These are phyloP conservation scores for Aureobasidium sp. DNA, from an alignment of 2,329 filamentous ascomycete genomes.

Conservation along the genomic window DNA sequence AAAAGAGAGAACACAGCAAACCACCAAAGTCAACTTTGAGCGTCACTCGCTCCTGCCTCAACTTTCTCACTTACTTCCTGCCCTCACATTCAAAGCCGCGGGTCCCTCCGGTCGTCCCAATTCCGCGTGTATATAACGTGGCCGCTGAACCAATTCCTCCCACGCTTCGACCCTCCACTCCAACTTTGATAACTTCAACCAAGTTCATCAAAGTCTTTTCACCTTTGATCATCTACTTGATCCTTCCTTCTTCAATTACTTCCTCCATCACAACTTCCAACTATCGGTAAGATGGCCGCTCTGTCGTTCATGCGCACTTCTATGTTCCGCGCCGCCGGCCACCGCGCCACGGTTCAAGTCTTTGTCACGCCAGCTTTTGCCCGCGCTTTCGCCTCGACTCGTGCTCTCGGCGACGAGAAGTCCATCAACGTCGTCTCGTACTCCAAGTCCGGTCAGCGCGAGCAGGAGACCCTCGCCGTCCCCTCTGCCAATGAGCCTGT, in stretches of 20 bases:
- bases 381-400: slow-evolving; percentile 2
- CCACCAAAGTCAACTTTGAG: not conserved
- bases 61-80: not conserved
- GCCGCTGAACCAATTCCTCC: not conserved
- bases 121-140: slow-evolving; percentile 1
- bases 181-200: not conserved
- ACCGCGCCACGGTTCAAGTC: not conserved
- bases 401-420: slow-evolving; percentile 14
- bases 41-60: slow-evolving; percentile 4
- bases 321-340: not conserved
- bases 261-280: not conserved
- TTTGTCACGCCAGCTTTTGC: not conserved
- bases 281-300: not conserved
- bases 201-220: slow-evolving; percentile 1
- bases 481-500: slow-evolving; percentile 23
- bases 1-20: not conserved
- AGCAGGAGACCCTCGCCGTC: slow-evolving; percentile 22
- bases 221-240: not conserved
- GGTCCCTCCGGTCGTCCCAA: not conserved
- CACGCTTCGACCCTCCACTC: not conserved
- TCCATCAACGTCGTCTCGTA: slow-evolving; percentile 25
- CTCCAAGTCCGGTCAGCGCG: slow-evolving; percentile 23
- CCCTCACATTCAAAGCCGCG: not conserved
- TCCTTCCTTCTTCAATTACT: not conserved
- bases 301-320: not conserved